Evolutionary conservation across 2,329 filamentous ascomycete species (phyloP), one percentile per base, ranked within the genome.

Genomic region (Emericellopsis atlantica): DNA sequence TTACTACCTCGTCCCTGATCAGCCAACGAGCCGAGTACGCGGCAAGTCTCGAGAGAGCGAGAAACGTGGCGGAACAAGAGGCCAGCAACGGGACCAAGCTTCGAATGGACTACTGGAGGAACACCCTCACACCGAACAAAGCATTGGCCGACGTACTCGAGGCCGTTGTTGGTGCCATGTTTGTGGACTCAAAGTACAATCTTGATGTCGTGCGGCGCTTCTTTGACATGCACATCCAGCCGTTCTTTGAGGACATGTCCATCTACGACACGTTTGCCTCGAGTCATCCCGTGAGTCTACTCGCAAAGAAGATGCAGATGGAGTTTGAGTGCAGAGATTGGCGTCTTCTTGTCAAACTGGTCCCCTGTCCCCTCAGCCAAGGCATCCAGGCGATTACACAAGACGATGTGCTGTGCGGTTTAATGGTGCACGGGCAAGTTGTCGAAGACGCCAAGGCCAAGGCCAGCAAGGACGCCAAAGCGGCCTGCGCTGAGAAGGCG

Each of bases 201-300:
- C 95, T 82, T 58, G 57, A 58, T 11, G 69, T 79, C 15, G 82
- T 96, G 1, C 76, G 83, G 46, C 55, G 56, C 1, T 96, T 98
- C 62, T 95, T 95, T 59, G 61, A 76, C n/a, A 56, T 52, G 12
- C 78, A 89, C 47, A 73, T 96, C 42, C 70, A 72, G 43, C 79
- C 78, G 3, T 95, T 79, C 62, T 96, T 96, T 56, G 67, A 74
- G 40, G 82, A 95, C 58, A 95, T 96, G 79, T 66, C 70, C 4
- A 71, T 92, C 32, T 95, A 95, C 58, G 88, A 96, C 57, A 76
- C 76, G 0, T 95, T 85, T 56, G 88, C 87, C 2, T 86, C 82
- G 51, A 84, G 84, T 29, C 89, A 96, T 49, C 90, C 90, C 0
- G 81, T 84, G 4, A 94, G 84, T 0, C 76, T 75, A 34, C 68